These are phyloP conservation scores for Dicorynia guianensis DNA, from an alignment of 306 rosid genomes.

Conservation along the genomic window DNA sequence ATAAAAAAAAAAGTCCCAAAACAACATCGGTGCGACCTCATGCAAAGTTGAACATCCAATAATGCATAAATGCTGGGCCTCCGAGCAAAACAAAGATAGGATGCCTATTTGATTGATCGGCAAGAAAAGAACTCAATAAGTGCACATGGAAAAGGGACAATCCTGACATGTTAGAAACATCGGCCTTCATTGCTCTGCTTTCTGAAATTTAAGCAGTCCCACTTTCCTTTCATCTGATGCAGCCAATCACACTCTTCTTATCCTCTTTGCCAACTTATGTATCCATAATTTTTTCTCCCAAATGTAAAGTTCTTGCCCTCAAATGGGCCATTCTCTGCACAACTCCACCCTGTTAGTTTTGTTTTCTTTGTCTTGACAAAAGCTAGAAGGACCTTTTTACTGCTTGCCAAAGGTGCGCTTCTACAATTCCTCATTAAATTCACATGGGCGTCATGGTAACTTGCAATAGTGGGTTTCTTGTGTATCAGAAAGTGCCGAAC, in stretches of 20 bases:
- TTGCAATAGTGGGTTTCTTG: constrained; percentile 13
- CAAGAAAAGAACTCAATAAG: constrained; percentile 37
- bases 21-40: too few relatives aligned
- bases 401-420: neutral
- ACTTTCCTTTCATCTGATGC: constrained; percentile 33
- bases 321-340: constrained; percentile 35
- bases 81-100: constrained; percentile 36
- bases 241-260: constrained; percentile 38
- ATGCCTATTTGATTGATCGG: neutral
- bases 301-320: constrained; percentile 10
- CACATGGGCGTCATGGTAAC: constrained; percentile 18
- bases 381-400: neutral
- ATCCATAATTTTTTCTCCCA: neutral
- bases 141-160: constrained; percentile 69
- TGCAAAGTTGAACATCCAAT: constrained; percentile 14
- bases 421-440: constrained; percentile 12
- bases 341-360: constrained; percentile 6
- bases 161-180: constrained; percentile 65
- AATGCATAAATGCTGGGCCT: constrained; percentile 2
- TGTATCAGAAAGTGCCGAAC: constrained; percentile 32
- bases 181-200: constrained; percentile 54
- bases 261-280: constrained; percentile 45
- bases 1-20: too few relatives aligned
- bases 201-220: constrained; percentile 52
- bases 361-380: constrained; percentile 22